Conservation (phyloP, 2,329 filamentous ascomycete species). For the Magnaporthales sp. region DNA sequence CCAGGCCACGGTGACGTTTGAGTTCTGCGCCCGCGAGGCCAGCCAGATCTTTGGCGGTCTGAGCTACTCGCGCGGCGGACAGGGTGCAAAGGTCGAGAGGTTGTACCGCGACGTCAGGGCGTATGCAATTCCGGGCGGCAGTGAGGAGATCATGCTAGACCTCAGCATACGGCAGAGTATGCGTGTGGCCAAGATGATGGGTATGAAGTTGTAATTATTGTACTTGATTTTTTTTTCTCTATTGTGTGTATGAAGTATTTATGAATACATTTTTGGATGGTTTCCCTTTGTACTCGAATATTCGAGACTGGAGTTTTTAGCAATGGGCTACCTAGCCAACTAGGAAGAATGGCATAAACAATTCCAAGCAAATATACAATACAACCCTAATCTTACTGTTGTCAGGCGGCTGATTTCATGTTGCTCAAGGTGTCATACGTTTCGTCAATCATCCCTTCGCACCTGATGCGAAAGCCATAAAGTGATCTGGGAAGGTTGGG, state of each 20-base stretch:
- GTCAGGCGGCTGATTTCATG: background rate
- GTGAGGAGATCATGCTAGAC: slow-evolving; percentile 98
- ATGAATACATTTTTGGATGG: background rate
- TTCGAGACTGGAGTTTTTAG: background rate
- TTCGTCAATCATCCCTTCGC: background rate
- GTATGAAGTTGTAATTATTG: slow-evolving; percentile 73
- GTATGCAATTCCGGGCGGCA: slow-evolving; percentile 92
- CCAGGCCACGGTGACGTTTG: slow-evolving; percentile 87
- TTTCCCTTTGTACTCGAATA: background rate
- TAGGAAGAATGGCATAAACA: background rate
- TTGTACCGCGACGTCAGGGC: slow-evolving; percentile 92
- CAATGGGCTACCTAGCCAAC: background rate
- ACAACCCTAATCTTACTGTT: background rate
- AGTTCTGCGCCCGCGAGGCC: slow-evolving; percentile 95
- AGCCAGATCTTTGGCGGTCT: slow-evolving; percentile 96
- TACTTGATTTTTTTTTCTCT: background rate
- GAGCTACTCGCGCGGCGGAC: slow-evolving; percentile 84
- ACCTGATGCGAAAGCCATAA: background rate
- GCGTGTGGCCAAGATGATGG: slow-evolving; percentile 76
- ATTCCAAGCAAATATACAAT: background rate
- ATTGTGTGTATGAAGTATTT: background rate
- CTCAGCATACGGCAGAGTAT: slow-evolving; percentile 79
- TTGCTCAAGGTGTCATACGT: background rate
- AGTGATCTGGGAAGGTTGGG: background rate
- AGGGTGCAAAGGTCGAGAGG: slow-evolving; percentile 91